A percentile compares a stretch with the other conserved stretches of the same genome.
These are phyloP conservation scores for Alloteropsis angusta DNA, from an alignment of 202 grass and related monocot species.

Conservation along the genomic window DNA sequence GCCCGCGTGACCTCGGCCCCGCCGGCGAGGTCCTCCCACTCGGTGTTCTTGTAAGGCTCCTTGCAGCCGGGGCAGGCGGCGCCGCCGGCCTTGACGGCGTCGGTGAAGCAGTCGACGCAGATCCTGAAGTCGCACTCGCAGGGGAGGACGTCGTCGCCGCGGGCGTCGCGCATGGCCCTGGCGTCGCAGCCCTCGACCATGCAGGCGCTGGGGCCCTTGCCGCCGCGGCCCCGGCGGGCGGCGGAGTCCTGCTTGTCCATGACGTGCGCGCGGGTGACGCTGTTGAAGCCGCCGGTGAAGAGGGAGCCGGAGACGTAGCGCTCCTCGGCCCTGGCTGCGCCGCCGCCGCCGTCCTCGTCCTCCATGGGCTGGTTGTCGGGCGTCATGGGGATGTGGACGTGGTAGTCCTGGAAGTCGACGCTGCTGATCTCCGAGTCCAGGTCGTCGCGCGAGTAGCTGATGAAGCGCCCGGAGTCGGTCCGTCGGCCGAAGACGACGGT, in stretches of 20 bases:
- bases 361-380: conserved; percentile 90
- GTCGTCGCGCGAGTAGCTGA: conserved; percentile 95
- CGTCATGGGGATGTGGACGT: conserved; percentile 85
- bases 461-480: conserved; percentile 70
- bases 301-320: conserved; percentile 71
- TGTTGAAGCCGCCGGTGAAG: conserved; percentile 96
- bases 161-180: conserved; percentile 54
- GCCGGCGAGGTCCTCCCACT: conserved; percentile 53
- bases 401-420: conserved; percentile 74
- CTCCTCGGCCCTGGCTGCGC: conserved; percentile 35
- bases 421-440: conserved; percentile 94
- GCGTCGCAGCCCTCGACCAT: conserved; percentile 64
- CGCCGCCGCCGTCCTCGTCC: conserved; percentile 28
- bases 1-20: conserved; percentile 28
- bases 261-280: conserved; percentile 68
- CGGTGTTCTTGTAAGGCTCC: conserved; percentile 74
- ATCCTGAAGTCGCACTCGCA: conserved; percentile 95
- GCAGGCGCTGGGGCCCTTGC: conserved; percentile 34
- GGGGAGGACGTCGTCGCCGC: conserved; percentile 54
- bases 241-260: conserved; percentile 48
- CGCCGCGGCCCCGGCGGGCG: not conserved
- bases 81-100: conserved; percentile 58
- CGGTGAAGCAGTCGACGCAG: conserved; percentile 85
- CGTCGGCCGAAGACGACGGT: conserved; percentile 74
- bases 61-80: conserved; percentile 76